Percentiles rank a stretch among this genome's conserved stretches.
phyloP scores from a whole-genome alignment of 1,284 basidiomycete species.

The Retiboletus fuscus region DNA sequence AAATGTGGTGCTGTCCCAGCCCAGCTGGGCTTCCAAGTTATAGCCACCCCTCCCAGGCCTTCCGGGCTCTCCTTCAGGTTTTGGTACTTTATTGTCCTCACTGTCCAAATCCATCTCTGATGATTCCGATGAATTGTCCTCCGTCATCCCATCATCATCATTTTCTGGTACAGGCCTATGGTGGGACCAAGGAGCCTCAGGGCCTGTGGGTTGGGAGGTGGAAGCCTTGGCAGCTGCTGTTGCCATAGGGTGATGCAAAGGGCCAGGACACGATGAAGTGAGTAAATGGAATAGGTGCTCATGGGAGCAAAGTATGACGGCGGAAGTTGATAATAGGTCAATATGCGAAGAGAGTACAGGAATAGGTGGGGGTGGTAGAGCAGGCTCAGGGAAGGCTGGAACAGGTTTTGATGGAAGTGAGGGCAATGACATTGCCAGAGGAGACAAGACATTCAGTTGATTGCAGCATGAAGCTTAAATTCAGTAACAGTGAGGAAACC shows the following conservation, averaged over 20 bases:
- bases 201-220: too few relatives aligned
- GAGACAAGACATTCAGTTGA: background rate
- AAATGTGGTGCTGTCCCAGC: slow-evolving; percentile 1
- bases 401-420: background rate
- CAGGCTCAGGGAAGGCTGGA: background rate
- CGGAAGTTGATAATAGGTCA: slow-evolving; percentile 1
- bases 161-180: background rate
- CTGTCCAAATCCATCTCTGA: slow-evolving; percentile 13
- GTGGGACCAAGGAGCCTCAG: too few relatives aligned
- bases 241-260: background rate
- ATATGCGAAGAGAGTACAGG: slow-evolving; percentile 8
- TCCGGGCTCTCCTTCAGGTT: slow-evolving; percentile 21
- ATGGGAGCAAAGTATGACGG: background rate
- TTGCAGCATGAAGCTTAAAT: background rate
- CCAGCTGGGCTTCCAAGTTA: slow-evolving; percentile 21
- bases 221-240: background rate
- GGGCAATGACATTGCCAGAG: background rate
- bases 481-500: background rate
- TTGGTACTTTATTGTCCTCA: slow-evolving; percentile 11
- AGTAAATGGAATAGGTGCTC: slow-evolving; percentile 5
- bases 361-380: background rate
- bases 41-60: slow-evolving; percentile 27
- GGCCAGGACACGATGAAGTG: background rate
- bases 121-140: background rate
- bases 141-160: background rate